Evolutionary conservation across 768 basidiomycete species (phyloP).

Genomic region (Collybia mongolica): DNA sequence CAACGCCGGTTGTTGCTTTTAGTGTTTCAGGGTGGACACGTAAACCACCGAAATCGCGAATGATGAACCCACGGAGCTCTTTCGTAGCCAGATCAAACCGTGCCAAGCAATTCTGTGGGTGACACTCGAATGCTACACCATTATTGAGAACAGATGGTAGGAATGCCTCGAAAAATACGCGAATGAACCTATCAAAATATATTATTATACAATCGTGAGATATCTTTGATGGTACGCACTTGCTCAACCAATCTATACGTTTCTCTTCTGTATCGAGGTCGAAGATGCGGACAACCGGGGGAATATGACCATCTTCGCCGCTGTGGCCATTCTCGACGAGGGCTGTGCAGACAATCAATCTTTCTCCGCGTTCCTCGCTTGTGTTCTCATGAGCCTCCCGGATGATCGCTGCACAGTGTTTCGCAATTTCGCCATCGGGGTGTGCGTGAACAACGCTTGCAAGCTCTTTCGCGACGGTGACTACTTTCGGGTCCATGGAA

Average conservation of each 20-base stretch:
- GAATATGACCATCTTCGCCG: slow-evolving; percentile 41
- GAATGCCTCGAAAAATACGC: slow-evolving; percentile 53
- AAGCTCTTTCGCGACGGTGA: slow-evolving; percentile 56
- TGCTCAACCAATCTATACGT: slow-evolving; percentile 47
- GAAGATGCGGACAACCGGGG: slow-evolving; percentile 50
- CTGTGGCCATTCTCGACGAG: slow-evolving; percentile 55
- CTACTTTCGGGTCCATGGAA: slow-evolving; percentile 42
- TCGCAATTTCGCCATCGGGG: slow-evolving; percentile 48
- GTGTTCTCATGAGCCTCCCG: slow-evolving; percentile 51
- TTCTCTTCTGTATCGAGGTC: slow-evolving; percentile 51
- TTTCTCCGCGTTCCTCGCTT: slow-evolving; percentile 45
- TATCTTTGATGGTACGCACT: slow-evolving; percentile 26
- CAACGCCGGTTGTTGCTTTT: slow-evolving; percentile 46
- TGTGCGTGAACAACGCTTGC: slow-evolving; percentile 50
- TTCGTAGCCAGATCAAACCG: slow-evolving; percentile 49
- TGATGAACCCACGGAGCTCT: slow-evolving; percentile 51
- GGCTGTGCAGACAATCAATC: slow-evolving; percentile 55
- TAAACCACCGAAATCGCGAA: slow-evolving; percentile 59
- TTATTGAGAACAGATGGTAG: slow-evolving; percentile 52
- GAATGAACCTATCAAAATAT: slow-evolving; percentile 36
- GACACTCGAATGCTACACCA: slow-evolving; percentile 59
- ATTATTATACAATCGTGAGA: slow-evolving; percentile 2
- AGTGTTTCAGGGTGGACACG: slow-evolving; percentile 52
- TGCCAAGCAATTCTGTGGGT: slow-evolving; percentile 60
- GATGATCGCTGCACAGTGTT: slow-evolving; percentile 52